Evolutionary conservation across 2,329 filamentous ascomycete genomes (phyloP), one percentile per base, ranked within the genome.

Genomic region (Aspergillus sp.): DNA sequence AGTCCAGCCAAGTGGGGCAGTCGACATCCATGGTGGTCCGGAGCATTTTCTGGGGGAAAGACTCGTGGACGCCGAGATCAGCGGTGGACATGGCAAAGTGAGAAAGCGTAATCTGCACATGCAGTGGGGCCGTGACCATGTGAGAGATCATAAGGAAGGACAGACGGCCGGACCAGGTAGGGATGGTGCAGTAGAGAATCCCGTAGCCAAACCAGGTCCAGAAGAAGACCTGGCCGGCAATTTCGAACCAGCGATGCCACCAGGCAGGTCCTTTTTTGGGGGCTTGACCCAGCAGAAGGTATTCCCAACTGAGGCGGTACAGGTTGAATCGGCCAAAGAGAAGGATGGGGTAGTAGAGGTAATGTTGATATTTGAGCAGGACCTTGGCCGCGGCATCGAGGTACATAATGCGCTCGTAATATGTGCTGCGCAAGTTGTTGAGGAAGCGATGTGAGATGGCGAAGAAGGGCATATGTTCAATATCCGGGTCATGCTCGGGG

Each of bases 401-500:
- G 52, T 81, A 69, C 85, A 95, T 90, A 51, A 90, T 73, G 47
- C 83, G 85, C 49, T 92, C 86, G 71, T 96, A 95, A 73, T 91
- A 96, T 3, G 88, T 89, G 16, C 89, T 94, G 32, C 82, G 80
- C 45, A 96, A 76, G 52, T 78, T 87, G 36, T 79, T 79, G 49
- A 95, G 82, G 64, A 94, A 87, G 20, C 90, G 84, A 63, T 95
- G 90, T 2, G 89, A 91, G 26, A 94, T 83, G 54, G 90, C 90
- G 68, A 96, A 90, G 68, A 96, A 87, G 3, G 92, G 92, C 72
- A 95, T 83, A 69, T 96, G 88, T 68, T 93, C 85, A 62, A 96
- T 97, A 68, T 97, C 93, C 0, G 94, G 93, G 68, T 97, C 93
- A 68, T 97, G 93, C 71, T 96, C 94, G 13, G 92, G 89, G 41